Conservation (phyloP, 2,329 filamentous ascomycete species). For the Curvularia sp. region DNA sequence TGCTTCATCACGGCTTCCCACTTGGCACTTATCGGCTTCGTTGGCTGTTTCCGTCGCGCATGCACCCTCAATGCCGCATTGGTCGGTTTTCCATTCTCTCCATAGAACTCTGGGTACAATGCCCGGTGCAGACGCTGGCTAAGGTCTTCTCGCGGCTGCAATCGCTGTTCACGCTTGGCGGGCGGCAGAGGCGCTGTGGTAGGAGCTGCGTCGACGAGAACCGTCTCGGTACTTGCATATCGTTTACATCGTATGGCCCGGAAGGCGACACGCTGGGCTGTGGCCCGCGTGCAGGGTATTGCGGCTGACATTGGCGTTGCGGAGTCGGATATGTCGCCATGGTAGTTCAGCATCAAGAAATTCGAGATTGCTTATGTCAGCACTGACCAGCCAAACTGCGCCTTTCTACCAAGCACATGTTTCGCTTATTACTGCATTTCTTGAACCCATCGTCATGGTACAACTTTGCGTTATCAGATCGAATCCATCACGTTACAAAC, state of each 20-base stretch:
- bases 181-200: constrained; percentile 6
- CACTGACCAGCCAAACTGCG: neutral
- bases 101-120: constrained; percentile 23
- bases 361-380: constrained; percentile 39
- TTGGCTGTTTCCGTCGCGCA: constrained; percentile 5
- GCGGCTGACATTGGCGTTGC: constrained; percentile 63
- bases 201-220: constrained; percentile 15
- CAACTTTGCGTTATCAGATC: neutral
- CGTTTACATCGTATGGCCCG: constrained; percentile 28
- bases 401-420: neutral
- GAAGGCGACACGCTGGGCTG: constrained; percentile 31
- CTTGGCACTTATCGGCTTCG: constrained; percentile 22
- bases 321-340: constrained; percentile 18
- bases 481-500: neutral
- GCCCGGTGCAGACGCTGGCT: constrained; percentile 32
- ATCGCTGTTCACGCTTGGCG: constrained; percentile 15
- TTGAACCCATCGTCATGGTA: neutral
- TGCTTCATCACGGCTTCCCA: constrained; percentile 24
- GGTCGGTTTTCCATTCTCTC: constrained; percentile 7
- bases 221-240: constrained; percentile 31
- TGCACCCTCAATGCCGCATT: constrained; percentile 1
- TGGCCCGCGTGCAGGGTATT: constrained; percentile 66
- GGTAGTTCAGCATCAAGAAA: constrained; percentile 27
- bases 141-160: constrained; percentile 15
- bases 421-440: neutral